phyloP scores from a whole-genome alignment of 352 stramenopile genomes.

The Blastocystis sp. region DNA sequence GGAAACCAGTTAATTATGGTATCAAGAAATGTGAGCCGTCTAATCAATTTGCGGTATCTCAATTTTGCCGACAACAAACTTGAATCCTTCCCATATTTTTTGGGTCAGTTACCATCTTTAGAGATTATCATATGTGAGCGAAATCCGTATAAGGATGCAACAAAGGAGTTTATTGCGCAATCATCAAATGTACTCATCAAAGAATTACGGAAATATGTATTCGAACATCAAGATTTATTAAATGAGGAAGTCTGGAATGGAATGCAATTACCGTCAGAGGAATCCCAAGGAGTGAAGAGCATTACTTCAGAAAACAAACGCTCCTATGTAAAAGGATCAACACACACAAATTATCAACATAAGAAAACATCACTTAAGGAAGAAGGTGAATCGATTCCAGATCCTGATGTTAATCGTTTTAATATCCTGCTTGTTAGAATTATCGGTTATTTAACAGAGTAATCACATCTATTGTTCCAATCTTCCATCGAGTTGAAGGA shows the following conservation, averaged over 20 bases:
- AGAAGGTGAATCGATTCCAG: not conserved
- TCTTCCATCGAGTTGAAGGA: not conserved
- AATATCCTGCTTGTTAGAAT: not conserved
- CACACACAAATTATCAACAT: not conserved
- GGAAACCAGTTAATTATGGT: not conserved
- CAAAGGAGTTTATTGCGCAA: not conserved
- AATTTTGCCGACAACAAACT: conserved; percentile 54
- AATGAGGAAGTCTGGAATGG: not conserved
- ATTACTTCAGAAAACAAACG: not conserved
- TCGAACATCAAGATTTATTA: not conserved
- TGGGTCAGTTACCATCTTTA: conserved; percentile 17
- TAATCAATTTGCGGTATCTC: conserved; percentile 9
- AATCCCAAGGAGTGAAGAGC: not conserved
- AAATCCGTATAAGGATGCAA: conserved; percentile 19
- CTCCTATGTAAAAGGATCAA: conserved; percentile 25
- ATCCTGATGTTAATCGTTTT: not conserved
- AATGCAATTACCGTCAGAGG: not conserved
- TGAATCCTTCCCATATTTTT: conserved; percentile 26
- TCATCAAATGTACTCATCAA: not conserved
- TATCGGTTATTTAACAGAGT: not conserved
- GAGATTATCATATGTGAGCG: not conserved
- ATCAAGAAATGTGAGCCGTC: not conserved
- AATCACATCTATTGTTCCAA: no score
- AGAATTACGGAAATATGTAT: not conserved
- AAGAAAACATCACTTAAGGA: not conserved